Evolutionary conservation across 352 stramenopile species (phyloP).

Genomic region (Phytophthora crassamura): DNA sequence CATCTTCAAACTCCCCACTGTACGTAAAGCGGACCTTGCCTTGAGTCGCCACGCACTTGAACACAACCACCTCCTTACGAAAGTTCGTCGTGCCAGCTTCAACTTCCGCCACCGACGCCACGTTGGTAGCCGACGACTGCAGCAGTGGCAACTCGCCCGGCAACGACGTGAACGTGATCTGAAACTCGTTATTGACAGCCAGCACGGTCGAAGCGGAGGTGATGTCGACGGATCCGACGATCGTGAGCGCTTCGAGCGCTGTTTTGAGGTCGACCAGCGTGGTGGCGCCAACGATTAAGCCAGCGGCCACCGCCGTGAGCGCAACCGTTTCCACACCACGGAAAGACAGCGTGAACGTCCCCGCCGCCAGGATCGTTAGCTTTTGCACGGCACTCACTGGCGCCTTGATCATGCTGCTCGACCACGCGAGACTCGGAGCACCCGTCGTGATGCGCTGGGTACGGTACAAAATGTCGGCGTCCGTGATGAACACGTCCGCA

Average conservation of each 20-base stretch:
- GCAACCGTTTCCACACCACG: constrained; percentile 39
- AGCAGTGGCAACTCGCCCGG: constrained; percentile 60
- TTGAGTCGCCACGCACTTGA: constrained; percentile 48
- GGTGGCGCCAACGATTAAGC: constrained; percentile 37
- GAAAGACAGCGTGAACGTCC: constrained; percentile 64
- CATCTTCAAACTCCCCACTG: constrained; percentile 20
- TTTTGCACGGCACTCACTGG: constrained; percentile 52
- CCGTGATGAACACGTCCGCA: constrained; percentile 51
- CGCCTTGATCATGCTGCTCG: constrained; percentile 31
- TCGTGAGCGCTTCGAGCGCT: constrained; percentile 47
- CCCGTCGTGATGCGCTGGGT: constrained; percentile 61
- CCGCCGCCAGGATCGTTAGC: constrained; percentile 41
- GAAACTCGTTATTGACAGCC: constrained; percentile 35
- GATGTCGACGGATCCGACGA: constrained; percentile 54
- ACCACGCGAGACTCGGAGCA: constrained; percentile 68
- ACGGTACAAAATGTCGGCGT: constrained; percentile 58
- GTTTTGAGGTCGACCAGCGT: constrained; percentile 40
- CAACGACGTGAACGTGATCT: constrained; percentile 65
- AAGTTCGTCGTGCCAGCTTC: constrained; percentile 59
- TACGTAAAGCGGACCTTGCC: constrained; percentile 47
- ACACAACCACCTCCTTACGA: constrained; percentile 71
- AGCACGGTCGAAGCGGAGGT: constrained; percentile 33
- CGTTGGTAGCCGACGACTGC: background rate
- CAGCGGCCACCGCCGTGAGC: constrained; percentile 21
- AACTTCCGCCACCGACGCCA: constrained; percentile 38